Conservation (phyloP, 2,329 filamentous ascomycete genomes). For the Aspergillus fumigatiaffinis region DNA sequence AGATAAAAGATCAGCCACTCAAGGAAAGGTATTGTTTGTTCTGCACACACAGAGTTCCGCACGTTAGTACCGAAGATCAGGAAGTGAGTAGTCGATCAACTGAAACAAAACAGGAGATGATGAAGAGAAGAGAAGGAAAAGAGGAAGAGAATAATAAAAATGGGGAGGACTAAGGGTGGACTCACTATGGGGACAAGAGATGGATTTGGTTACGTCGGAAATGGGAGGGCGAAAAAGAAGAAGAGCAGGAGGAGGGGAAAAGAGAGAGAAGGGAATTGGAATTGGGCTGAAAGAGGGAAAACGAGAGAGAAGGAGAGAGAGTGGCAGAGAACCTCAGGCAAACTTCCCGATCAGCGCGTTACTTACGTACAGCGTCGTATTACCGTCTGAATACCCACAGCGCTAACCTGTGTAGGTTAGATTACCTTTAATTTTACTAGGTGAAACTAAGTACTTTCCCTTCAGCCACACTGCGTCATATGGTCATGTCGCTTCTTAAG, state of each 20-base stretch:
- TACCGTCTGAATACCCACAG: not conserved
- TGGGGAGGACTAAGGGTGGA: slow-evolving; percentile 5
- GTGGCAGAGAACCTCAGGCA: slow-evolving; percentile 2
- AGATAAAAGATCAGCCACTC: slow-evolving; percentile 1
- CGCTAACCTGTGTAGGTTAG: not conserved
- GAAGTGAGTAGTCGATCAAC: not conserved
- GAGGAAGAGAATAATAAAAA: slow-evolving; percentile 8
- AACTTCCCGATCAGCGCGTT: not conserved
- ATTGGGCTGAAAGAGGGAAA: slow-evolving; percentile 15
- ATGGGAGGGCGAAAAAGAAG: slow-evolving; percentile 24
- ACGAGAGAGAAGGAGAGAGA: slow-evolving; percentile 4
- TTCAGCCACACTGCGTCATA: not conserved
- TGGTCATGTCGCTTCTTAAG: not conserved
- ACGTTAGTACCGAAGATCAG: slow-evolving; percentile 1
- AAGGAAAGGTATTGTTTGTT: slow-evolving; percentile 13
- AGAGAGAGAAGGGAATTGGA: slow-evolving; percentile 13
- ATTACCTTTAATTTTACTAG: not conserved
- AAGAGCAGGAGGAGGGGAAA: slow-evolving; percentile 21
- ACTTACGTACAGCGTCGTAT: not conserved
- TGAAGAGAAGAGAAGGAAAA: slow-evolving; percentile 8
- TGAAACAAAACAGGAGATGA: not conserved
- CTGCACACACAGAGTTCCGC: slow-evolving; percentile 13
- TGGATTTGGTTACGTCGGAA: slow-evolving; percentile 30
- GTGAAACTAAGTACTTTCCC: not conserved
- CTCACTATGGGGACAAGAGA: slow-evolving; percentile 8